These are phyloP conservation scores for Aquilaria yunnanensis DNA, from an alignment of 345 rosid species.

Conservation along the genomic window DNA sequence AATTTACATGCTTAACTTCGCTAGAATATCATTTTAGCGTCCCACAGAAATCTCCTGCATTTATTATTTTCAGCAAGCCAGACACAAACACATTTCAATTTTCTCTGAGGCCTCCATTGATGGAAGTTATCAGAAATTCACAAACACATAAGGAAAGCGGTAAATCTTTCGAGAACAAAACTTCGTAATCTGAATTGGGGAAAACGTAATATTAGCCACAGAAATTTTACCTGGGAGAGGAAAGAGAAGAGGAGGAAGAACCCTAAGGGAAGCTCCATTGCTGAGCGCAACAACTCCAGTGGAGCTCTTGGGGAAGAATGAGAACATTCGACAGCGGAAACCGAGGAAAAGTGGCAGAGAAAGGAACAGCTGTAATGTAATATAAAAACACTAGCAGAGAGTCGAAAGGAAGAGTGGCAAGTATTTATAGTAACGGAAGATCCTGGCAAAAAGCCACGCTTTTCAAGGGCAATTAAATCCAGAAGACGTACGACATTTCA, in stretches of 20 bases:
- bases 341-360: not conserved
- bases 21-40: too few species aligned
- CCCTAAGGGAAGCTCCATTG: slow-evolving; percentile 13
- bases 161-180: too few species aligned
- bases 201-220: not conserved
- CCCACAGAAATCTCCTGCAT: too few species aligned
- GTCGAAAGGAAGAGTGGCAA: slow-evolving; percentile 1
- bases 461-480: slow-evolving; percentile 1
- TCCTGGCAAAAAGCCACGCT: not conserved
- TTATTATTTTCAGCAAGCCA: too few species aligned
- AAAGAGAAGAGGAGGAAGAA: slow-evolving; percentile 20
- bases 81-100: too few species aligned
- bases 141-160: too few species aligned
- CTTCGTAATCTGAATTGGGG: not conserved
- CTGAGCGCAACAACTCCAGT: slow-evolving; percentile 15
- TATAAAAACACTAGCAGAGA: not conserved
- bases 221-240: slow-evolving; percentile 36
- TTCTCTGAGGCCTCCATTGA: too few species aligned
- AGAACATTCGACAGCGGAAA: not conserved
- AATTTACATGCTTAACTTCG: too few species aligned
- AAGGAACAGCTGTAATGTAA: not conserved
- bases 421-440: slow-evolving; percentile 28
- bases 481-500: not conserved
- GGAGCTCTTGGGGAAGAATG: not conserved
- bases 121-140: too few species aligned